Percentiles rank a stretch among this genome's conserved stretches.
Evolutionary conservation across 768 basidiomycete species (phyloP).

Genomic region (Pholiota microspora): DNA sequence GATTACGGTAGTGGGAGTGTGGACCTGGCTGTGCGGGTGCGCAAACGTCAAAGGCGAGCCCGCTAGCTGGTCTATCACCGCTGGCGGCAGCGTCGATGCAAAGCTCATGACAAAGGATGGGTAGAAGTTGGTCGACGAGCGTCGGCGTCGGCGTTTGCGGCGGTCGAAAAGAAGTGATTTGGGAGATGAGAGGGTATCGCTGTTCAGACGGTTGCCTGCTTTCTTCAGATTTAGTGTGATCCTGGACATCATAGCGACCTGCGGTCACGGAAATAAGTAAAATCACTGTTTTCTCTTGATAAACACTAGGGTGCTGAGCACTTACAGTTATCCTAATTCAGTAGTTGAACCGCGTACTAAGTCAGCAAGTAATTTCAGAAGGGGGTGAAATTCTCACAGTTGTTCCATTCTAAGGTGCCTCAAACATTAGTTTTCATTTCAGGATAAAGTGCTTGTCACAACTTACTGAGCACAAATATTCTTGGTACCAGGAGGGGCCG

Average conservation of each 20-base stretch:
- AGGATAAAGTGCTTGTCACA: background rate
- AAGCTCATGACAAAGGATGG: conserved; percentile 9
- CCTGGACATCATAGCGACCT: conserved; percentile 65
- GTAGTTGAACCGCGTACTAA: background rate
- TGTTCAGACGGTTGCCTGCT: conserved; percentile 22
- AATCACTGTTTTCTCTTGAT: too few relatives aligned
- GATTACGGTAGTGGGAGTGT: background rate
- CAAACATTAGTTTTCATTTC: background rate
- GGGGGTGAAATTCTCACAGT: conserved; percentile 22
- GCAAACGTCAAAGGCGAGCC: background rate
- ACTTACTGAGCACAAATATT: conserved; percentile 48
- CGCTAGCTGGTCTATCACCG: background rate
- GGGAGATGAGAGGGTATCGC: conserved; percentile 9
- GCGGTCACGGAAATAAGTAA: too few relatives aligned
- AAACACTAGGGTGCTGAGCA: too few relatives aligned
- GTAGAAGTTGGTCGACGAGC: conserved; percentile 1
- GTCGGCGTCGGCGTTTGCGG: conserved; percentile 5
- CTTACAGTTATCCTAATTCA: background rate
- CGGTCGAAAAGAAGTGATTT: conserved; percentile 20
- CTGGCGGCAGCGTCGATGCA: conserved; percentile 6
- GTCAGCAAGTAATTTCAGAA: background rate
- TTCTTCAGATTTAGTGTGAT: conserved; percentile 62
- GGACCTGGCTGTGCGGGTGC: too few relatives aligned
- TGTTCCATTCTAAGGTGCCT: conserved; percentile 32
- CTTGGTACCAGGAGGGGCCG: conserved; percentile 41